Conservation (phyloP, 1,139 yeast species). For the Protomyces arabidopsidicola region DNA sequence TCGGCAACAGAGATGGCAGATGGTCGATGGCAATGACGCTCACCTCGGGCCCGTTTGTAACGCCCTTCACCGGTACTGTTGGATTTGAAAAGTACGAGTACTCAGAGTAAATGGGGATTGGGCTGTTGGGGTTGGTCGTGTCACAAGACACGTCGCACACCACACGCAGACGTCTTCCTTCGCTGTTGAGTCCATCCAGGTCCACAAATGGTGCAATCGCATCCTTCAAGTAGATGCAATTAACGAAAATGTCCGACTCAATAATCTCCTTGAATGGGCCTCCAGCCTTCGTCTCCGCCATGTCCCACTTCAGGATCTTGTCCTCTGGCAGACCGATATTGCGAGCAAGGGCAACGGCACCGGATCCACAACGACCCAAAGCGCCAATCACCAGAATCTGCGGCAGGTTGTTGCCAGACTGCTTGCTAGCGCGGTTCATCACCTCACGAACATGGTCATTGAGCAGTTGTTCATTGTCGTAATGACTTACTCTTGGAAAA, state of each 20-base stretch:
- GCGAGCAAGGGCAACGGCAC: constrained; percentile 78
- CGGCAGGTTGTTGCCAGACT: constrained; percentile 12
- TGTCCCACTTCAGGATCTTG: constrained; percentile 88
- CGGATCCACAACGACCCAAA: constrained; percentile 98
- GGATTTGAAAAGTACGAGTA: constrained; percentile 91
- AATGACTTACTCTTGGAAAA: constrained; percentile 63
- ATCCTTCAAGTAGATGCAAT: constrained; percentile 88
- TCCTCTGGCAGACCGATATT: constrained; percentile 85
- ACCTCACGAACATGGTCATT: constrained; percentile 64
- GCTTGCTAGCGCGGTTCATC: constrained; percentile 53
- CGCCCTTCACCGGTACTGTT: constrained; percentile 73
- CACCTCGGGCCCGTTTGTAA: constrained; percentile 67
- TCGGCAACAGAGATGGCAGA: constrained; percentile 87
- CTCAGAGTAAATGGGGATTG: constrained; percentile 83
- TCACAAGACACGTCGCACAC: constrained; percentile 98
- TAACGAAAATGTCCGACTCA: constrained; percentile 79
- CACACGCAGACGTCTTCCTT: constrained; percentile 82
- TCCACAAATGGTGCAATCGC: constrained; percentile 91
- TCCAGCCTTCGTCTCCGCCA: constrained; percentile 91
- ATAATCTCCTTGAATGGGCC: constrained; percentile 95
- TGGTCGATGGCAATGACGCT: constrained; percentile 97
- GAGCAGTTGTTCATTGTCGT: constrained; percentile 70
- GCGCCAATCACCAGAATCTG: constrained; percentile 78
- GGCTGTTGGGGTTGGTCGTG: constrained; percentile 97
- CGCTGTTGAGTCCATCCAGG: constrained; percentile 46